Evolutionary conservation across 805 yeast species (phyloP), one percentile per base, ranked within the genome.

Genomic region (Kuraishia cidri): DNA sequence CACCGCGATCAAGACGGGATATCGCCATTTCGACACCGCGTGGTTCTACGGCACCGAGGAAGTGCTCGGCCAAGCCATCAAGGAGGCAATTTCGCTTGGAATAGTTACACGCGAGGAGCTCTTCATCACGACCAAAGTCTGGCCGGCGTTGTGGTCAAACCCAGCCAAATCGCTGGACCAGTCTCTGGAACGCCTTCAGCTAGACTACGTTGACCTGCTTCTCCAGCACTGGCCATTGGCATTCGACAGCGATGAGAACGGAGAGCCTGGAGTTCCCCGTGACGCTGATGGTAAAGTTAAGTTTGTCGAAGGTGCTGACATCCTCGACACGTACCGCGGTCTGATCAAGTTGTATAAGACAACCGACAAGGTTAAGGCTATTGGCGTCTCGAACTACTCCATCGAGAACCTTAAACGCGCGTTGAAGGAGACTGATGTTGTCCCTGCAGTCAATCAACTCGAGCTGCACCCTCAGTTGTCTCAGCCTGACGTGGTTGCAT

Each of bases 1-100:
- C 42, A 62, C 68, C 26, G 94, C 94, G 47, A 79, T 83, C 53
- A 80, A 82, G 56, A 57, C 66, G 26, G 94, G 94, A 9, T 83
- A 83, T 66, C 69, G 94, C 52, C 61, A 71, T 43, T 65, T 75
- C 44, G 83, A 75, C 52, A 75, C 77, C 39, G 83, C 83, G 34
- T 62, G 64, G 54, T 81, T 75, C 53, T 75, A 75, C 54, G 82
- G 75, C 44, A 76, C 75, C 53, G 80, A 75, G 52, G 65, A 66
- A 56, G 75, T 73, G 49, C 75, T 75, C 34, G 83, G 83, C 24
- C 62, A 67, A 32, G 83, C 82, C 38, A 58, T 75, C 43, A 66
- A 67, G 39, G 63, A 62, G 40, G 85, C 86, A 38, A 55, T 79
- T 41, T 68, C 60, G 33, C 83, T 78, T 35, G 84, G 84, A 9